These are phyloP conservation scores for Emiliania huxleyi DNA, from an alignment of 78 protist species.

Conservation along the genomic window DNA sequence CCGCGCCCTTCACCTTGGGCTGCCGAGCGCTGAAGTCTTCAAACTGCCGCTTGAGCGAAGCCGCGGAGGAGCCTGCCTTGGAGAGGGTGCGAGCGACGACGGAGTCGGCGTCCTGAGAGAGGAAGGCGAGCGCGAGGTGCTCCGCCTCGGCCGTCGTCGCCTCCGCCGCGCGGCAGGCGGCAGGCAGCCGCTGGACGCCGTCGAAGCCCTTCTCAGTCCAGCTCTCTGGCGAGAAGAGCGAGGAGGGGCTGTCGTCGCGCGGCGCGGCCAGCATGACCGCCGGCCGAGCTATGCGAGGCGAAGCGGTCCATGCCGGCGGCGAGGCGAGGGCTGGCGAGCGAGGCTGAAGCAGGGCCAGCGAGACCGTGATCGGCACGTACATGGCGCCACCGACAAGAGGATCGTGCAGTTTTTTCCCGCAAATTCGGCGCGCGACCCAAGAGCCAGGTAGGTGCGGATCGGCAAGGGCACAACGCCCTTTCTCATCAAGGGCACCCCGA, in stretches of 20 bases:
- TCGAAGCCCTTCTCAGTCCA: not conserved
- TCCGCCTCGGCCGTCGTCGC: constrained; percentile 6
- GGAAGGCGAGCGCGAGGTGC: not conserved
- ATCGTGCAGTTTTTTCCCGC: too few relatives aligned
- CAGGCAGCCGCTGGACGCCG: not conserved
- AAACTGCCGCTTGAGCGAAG: not conserved
- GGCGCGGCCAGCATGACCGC: not conserved
- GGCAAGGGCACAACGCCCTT: too few relatives aligned
- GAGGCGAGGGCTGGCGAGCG: too few relatives aligned
- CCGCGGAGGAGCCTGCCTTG: not conserved
- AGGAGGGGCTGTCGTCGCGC: not conserved
- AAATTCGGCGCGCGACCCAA: too few relatives aligned
- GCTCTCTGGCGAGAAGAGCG: not conserved
- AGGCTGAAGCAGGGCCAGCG: too few relatives aligned
- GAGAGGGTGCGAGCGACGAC: not conserved
- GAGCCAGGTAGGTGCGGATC: too few relatives aligned
- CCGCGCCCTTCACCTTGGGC: not conserved
- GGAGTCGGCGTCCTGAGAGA: not conserved
- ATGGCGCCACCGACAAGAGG: too few relatives aligned
- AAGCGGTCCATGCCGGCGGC: too few relatives aligned
- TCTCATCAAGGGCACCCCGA: too few relatives aligned
- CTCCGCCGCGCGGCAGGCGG: not conserved
- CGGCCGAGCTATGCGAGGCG: too few relatives aligned
- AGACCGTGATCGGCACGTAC: too few relatives aligned
- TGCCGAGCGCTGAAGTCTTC: not conserved